These are phyloP conservation scores for Fraxinus pennsylvanica DNA, from an alignment of 257 asterid species.

Conservation along the genomic window DNA sequence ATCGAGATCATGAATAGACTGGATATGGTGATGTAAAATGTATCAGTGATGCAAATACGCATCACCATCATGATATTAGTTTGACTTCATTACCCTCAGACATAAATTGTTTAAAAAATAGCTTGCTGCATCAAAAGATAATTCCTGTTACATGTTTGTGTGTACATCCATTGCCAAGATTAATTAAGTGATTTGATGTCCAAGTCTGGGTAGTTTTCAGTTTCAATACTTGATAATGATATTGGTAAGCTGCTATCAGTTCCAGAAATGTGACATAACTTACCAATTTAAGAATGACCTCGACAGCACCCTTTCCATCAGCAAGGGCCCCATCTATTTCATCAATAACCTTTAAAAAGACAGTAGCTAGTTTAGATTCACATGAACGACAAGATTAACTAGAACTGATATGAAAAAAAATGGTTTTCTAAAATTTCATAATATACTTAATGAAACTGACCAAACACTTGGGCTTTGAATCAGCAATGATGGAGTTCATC, in stretches of 20 bases:
- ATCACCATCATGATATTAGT: slow-evolving; percentile 14
- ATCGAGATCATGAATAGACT: slow-evolving; percentile 6
- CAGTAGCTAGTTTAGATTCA: slow-evolving; percentile 20
- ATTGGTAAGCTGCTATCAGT: slow-evolving; percentile 11
- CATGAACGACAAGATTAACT: slow-evolving; percentile 19
- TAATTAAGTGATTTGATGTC: slow-evolving; percentile 6
- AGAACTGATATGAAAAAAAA: neutral
- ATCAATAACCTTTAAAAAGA: slow-evolving; percentile 70
- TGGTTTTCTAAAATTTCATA: slow-evolving; percentile 12
- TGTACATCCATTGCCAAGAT: neutral
- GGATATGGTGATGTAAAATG: slow-evolving; percentile 6
- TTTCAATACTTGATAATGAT: neutral
- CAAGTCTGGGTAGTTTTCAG: neutral
- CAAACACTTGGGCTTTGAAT: slow-evolving; percentile 97
- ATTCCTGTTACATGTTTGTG: neutral
- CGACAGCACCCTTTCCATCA: slow-evolving; percentile 98
- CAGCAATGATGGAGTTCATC: slow-evolving; percentile 85
- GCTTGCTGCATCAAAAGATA: slow-evolving; percentile 1
- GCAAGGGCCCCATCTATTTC: slow-evolving; percentile 98
- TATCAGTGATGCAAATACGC: slow-evolving; percentile 4
- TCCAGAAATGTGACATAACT: slow-evolving; percentile 26
- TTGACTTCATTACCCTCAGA: slow-evolving; percentile 12
- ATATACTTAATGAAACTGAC: slow-evolving; percentile 50
- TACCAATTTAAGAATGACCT: slow-evolving; percentile 82
- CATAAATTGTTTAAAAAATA: slow-evolving; percentile 10